These are phyloP conservation scores for Trifolium subterraneum DNA, from an alignment of 306 rosid genomes.

Conservation along the genomic window DNA sequence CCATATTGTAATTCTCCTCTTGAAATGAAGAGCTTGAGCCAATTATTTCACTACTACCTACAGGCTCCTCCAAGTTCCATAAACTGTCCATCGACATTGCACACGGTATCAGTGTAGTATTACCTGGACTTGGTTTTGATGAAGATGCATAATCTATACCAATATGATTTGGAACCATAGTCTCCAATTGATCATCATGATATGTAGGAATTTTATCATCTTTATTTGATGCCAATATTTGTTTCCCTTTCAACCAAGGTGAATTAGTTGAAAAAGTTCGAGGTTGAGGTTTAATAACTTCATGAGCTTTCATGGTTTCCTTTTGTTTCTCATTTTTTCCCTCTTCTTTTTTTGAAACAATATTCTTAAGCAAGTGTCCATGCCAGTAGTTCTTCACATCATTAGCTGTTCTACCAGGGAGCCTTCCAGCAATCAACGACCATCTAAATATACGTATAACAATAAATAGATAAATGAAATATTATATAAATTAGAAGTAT, in stretches of 20 bases:
- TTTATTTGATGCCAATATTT: too few species aligned
- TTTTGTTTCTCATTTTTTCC: not conserved
- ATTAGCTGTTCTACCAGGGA: not conserved
- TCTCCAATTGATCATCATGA: too few species aligned
- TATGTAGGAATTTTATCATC: too few species aligned
- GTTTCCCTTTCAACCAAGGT: not conserved
- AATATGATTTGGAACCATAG: too few species aligned
- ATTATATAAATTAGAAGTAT: too few species aligned
- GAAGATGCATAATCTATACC: too few species aligned
- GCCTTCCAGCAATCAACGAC: conserved; percentile 4
- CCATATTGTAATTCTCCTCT: not conserved
- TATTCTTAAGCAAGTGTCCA: not conserved
- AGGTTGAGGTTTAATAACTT: conserved; percentile 20
- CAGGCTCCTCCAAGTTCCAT: not conserved
- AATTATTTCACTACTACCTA: not conserved
- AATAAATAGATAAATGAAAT: too few species aligned
- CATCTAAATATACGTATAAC: not conserved
- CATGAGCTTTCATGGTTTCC: not conserved
- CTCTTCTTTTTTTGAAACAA: not conserved
- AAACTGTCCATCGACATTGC: not conserved
- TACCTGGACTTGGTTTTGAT: too few species aligned
- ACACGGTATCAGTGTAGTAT: too few species aligned
- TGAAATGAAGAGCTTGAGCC: not conserved
- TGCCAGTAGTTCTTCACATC: conserved; percentile 20
- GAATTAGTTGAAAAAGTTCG: not conserved